Base-by-base conservation (phyloP, 2,329 filamentous ascomycete species). In the Trichoderma guizhouense region DNA sequence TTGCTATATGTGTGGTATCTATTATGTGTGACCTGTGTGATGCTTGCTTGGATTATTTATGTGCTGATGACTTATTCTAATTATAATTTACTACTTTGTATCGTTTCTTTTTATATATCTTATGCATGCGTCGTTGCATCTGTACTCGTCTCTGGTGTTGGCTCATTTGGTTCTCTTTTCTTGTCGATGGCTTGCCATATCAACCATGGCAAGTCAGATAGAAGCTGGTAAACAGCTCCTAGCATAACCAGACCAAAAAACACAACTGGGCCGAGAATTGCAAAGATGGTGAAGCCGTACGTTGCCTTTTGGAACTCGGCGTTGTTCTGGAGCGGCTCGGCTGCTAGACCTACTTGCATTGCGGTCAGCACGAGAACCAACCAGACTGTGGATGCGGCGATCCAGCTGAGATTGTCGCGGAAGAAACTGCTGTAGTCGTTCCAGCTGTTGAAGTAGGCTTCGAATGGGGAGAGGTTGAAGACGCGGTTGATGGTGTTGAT, bases 401-500 rank as follows among this genome's bases (percentile, higher is more conserved):
- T 32, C 57, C 57, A 61, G 8, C 34, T 18, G 26, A 61, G 30
- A 6, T 34, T 61, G 57, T 61, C 30, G 57, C 28, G 30, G 28
- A 61, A 34, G 30, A 32, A 61, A 6, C 57, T 61, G n/a, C 30
- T 32, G 9, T 61, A 61, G 57, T 61, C 30, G 30, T 61, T 34
- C 30, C 57, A 61, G 30, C 30, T 32, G 30, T 61, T 61, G 30
- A 32, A 65, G 28, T 65, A 65, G 3, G 62, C 21, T 30, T 43
- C 36, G 14, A 65, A 65, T 12, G 62, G 62, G 1, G 62, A 65
- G 62, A 47, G 34, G 24, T 51, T 26, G 26, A 47, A 28, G 43
- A 65, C 3, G 43, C 62, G 62, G 62, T 65, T 24, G 36, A 65
- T 24, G 62, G 62, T 32, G 30, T 65, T 65, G 62, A 65, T 65